phyloP scores from a whole-genome alignment of 306 rosid species.

The Quercus engelmannii region DNA sequence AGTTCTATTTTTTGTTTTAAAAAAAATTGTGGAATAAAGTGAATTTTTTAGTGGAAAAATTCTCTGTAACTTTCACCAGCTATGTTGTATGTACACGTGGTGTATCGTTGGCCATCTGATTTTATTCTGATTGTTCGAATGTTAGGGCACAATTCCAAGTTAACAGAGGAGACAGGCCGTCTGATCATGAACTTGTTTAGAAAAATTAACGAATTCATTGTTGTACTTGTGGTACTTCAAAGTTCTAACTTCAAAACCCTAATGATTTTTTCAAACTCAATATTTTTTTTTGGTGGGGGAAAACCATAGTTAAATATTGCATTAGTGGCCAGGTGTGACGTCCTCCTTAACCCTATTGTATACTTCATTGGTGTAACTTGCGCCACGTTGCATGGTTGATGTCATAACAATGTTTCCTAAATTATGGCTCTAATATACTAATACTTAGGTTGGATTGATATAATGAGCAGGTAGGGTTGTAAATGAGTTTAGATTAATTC shows the following conservation, averaged over 20 bases:
- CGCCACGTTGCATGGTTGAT: slow-evolving; percentile 28
- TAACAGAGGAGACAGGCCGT: slow-evolving; percentile 33
- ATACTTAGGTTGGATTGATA: slow-evolving; percentile 28
- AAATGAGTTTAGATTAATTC: too few relatives aligned
- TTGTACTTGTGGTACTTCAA: slow-evolving; percentile 61
- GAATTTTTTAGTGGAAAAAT: slow-evolving; percentile 14
- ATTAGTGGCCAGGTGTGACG: slow-evolving; percentile 19
- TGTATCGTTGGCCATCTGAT: slow-evolving; percentile 34
- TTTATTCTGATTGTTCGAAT: slow-evolving; percentile 70
- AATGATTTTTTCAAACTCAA: too few relatives aligned
- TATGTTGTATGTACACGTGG: slow-evolving; percentile 26
- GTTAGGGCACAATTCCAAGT: slow-evolving; percentile 44
- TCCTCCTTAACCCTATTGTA: background rate
- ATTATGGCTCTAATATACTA: background rate
- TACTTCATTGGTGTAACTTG: slow-evolving; percentile 11
- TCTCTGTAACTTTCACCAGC: slow-evolving; percentile 29
- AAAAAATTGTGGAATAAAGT: slow-evolving; percentile 1
- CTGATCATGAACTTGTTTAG: slow-evolving; percentile 29
- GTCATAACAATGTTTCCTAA: slow-evolving; percentile 20
- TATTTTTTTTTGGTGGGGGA: too few relatives aligned
- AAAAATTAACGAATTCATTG: slow-evolving; percentile 30
- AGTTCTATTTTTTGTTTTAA: background rate
- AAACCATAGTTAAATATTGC: slow-evolving; percentile 23
- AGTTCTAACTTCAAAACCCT: background rate
- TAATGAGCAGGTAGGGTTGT: too few relatives aligned